phyloP scores from a whole-genome alignment of 2,329 filamentous ascomycete species.

The Mycosphaerella sp. region DNA sequence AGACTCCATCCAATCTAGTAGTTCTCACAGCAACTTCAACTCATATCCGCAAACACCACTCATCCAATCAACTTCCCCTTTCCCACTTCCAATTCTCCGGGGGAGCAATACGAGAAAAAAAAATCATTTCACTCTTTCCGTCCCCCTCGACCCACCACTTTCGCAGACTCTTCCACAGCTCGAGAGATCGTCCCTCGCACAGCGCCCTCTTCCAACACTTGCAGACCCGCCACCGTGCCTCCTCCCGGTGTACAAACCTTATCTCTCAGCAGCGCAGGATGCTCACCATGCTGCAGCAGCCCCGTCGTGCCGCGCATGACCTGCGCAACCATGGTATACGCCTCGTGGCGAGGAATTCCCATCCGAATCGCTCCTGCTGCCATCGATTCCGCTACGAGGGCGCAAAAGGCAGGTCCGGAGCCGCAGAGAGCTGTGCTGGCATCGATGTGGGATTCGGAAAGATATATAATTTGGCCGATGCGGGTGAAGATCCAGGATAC shows the following conservation, averaged over 20 bases:
- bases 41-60: no score
- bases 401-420: slow-evolving; percentile 69
- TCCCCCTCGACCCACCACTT: neutral
- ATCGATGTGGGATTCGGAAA: slow-evolving; percentile 64
- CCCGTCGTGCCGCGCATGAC: slow-evolving; percentile 67
- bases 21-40: no score
- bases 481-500: slow-evolving; percentile 71
- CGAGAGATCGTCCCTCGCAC: slow-evolving; percentile 61
- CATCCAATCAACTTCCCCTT: no score
- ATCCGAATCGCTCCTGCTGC: slow-evolving; percentile 73
- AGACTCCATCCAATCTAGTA: no score
- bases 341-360: slow-evolving; percentile 66
- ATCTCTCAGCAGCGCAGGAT: slow-evolving; percentile 67
- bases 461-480: slow-evolving; percentile 63
- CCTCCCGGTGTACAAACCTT: slow-evolving; percentile 73
- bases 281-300: slow-evolving; percentile 61
- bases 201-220: slow-evolving; percentile 66
- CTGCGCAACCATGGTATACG: slow-evolving; percentile 71
- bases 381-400: slow-evolving; percentile 66
- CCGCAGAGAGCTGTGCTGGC: slow-evolving; percentile 67
- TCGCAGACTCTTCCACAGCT: slow-evolving; percentile 56
- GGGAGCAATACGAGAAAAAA: no score
- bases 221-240: slow-evolving; percentile 67
- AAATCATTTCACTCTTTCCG: neutral
- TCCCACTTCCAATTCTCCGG: no score